These are phyloP conservation scores for Solanum etuberosum DNA, from an alignment of 257 asterid genomes.

Conservation along the genomic window DNA sequence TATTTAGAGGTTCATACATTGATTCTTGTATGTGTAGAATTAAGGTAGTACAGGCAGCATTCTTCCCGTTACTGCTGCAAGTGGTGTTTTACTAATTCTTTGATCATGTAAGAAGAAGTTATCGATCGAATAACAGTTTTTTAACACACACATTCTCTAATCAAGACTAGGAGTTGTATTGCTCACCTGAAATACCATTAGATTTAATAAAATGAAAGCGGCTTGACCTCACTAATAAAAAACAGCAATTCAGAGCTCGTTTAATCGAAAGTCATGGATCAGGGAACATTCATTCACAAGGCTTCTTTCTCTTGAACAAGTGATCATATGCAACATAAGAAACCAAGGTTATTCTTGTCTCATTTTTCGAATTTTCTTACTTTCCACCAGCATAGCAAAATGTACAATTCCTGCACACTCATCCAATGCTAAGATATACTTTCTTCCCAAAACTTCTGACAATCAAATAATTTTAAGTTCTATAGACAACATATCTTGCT, in stretches of 20 bases:
- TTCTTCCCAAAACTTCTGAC: neutral
- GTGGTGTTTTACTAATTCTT: neutral
- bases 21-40: neutral
- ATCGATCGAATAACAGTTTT: neutral
- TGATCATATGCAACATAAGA: neutral
- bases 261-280: neutral
- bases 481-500: neutral
- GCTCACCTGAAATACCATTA: neutral
- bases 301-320: neutral
- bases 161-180: neutral
- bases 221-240: neutral
- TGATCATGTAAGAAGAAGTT: neutral
- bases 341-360: neutral
- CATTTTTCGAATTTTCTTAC: neutral
- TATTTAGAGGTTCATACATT: neutral
- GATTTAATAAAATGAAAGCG: neutral
- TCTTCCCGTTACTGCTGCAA: neutral
- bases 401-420: neutral
- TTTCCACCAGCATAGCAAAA: neutral
- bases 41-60: neutral
- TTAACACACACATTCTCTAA: neutral
- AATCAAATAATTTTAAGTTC: neutral
- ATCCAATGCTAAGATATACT: neutral
- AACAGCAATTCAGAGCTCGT: neutral
- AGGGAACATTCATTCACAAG: neutral